Evolutionary conservation across 345 rosid species (phyloP).

Genomic region (Brassica rapa): DNA sequence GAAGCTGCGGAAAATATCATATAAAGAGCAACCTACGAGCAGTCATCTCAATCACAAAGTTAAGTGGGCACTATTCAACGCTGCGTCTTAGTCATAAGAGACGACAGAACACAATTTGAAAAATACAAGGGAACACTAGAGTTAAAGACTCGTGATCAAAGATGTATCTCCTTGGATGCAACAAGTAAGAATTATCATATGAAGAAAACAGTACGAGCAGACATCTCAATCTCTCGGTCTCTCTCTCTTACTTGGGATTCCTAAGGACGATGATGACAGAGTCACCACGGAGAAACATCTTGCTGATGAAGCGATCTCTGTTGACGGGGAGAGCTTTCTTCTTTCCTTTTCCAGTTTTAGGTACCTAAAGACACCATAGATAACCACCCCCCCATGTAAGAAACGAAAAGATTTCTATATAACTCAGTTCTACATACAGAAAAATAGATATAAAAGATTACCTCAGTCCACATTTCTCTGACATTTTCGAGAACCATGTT

Average conservation of each 20-base stretch:
- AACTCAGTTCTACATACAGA: background rate
- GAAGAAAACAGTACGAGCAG: background rate
- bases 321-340: constrained; percentile 91
- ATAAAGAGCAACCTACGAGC: background rate
- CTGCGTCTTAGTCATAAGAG: constrained; percentile 5
- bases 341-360: constrained; percentile 98
- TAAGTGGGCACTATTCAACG: background rate
- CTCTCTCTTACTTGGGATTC: constrained; percentile 70
- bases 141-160: constrained; percentile 3
- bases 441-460: constrained; percentile 16
- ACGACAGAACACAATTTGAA: background rate
- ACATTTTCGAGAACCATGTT: constrained; percentile 99
- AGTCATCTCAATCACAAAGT: background rate
- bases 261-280: constrained; percentile 95
- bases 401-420: background rate
- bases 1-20: background rate
- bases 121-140: background rate
- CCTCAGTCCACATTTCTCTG: constrained; percentile 99
- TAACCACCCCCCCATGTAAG: background rate
- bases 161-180: background rate
- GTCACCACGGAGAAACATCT: constrained; percentile 98
- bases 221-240: background rate
- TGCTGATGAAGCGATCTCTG: constrained; percentile 93
- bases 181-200: background rate
- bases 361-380: constrained; percentile 51